Evolutionary conservation across 1,284 basidiomycete species (phyloP).

Genomic region (Veloporphyrellus conicus): DNA sequence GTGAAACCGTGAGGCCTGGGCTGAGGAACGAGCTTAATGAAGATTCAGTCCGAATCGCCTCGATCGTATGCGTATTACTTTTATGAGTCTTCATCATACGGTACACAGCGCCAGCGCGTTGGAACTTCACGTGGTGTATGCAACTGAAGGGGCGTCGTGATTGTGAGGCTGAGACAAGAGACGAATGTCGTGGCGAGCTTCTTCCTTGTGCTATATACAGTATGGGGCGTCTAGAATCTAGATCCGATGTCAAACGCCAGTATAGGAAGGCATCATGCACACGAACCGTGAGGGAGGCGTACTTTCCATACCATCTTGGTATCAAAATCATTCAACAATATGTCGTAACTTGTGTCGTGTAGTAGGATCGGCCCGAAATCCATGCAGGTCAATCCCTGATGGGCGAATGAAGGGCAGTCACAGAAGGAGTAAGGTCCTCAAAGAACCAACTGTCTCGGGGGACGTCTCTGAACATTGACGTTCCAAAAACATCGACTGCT

Average conservation of each 20-base stretch:
- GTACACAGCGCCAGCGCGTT: slow-evolving; percentile 25
- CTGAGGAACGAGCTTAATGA: not conserved
- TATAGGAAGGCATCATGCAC: not conserved
- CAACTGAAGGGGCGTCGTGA: not conserved
- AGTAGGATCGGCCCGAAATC: not conserved
- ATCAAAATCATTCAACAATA: slow-evolving; percentile 11
- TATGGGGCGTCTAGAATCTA: slow-evolving; percentile 11
- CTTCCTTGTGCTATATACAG: not conserved
- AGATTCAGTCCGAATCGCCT: not conserved
- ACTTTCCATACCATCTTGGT: not conserved
- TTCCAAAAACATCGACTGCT: slow-evolving; percentile 11
- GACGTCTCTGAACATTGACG: not conserved
- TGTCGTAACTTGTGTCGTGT: not conserved
- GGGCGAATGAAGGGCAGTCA: not conserved
- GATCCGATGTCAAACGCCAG: not conserved
- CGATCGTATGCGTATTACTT: not conserved
- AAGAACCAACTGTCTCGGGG: slow-evolving; percentile 13
- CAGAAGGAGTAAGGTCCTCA: slow-evolving; percentile 1
- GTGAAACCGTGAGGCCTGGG: not conserved
- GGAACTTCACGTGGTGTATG: slow-evolving; percentile 2
- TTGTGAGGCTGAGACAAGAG: not conserved
- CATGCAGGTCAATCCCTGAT: not conserved
- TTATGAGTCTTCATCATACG: slow-evolving; percentile 12
- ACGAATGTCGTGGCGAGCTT: not conserved
- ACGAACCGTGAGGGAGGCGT: slow-evolving; percentile 12